phyloP scores from a whole-genome alignment of 1,284 basidiomycete species.

The Ceratobasidium sp. region DNA sequence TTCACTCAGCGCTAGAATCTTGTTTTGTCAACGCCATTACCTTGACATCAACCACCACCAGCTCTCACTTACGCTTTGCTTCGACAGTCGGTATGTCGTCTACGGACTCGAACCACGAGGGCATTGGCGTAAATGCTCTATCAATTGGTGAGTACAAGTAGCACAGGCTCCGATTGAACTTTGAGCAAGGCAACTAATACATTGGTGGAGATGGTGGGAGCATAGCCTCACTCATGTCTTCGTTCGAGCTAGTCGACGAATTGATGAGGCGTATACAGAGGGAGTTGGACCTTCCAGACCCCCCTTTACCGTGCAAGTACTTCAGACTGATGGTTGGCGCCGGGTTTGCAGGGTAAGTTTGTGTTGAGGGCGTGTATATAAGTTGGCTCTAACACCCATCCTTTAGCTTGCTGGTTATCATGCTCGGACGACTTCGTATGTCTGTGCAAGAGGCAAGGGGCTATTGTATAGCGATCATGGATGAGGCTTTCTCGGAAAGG shows the following conservation, averaged over 20 bases:
- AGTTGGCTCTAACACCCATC: background rate
- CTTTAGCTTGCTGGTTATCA: background rate
- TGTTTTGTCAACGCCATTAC: too few species aligned
- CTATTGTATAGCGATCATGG: background rate
- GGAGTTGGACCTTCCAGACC: background rate
- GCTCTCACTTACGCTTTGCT: background rate
- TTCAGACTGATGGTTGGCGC: constrained; percentile 16
- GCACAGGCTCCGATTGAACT: background rate
- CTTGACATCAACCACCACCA: too few species aligned
- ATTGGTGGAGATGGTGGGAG: background rate
- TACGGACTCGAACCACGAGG: background rate
- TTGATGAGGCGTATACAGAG: background rate
- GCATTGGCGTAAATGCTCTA: background rate
- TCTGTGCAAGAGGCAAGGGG: background rate
- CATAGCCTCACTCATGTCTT: background rate
- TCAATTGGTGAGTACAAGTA: background rate
- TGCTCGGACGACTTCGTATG: constrained; percentile 1
- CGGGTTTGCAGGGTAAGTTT: background rate
- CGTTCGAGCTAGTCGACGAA: background rate
- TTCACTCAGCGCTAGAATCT: too few species aligned
- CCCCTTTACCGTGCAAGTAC: background rate
- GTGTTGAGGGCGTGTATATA: background rate
- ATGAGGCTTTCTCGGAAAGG: constrained; percentile 10
- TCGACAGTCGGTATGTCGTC: background rate
- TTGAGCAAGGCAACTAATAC: background rate